Base-by-base conservation (phyloP, 805 yeast genomes). In the Yarrowia sp. region DNA sequence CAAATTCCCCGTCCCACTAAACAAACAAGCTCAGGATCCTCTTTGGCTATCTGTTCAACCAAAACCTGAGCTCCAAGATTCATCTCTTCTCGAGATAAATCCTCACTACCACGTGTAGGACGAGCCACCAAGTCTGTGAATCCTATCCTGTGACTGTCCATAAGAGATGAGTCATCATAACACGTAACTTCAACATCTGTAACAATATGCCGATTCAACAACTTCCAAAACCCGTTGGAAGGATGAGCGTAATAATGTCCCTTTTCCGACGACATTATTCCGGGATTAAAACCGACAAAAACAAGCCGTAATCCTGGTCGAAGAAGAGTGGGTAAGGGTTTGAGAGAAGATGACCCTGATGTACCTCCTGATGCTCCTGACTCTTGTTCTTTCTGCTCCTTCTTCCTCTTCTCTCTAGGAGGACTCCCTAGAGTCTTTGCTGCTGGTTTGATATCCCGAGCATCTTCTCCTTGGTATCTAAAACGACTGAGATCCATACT, bases 181-280 rank as follows among this genome's bases (percentile, higher is more conserved):
- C 66, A 73, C 0, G 73, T 70, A 5, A 79, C 66, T 6, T 66
- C 63, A 11, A 19, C 16, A 3, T n/a, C 4, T 85, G 78, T 69
- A 5, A 81, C 78, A 9, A 87, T 79, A 66, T 82, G 82, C 70
- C 81, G 81, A 68, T 88, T 74, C 33, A 87, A 73, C 66, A 81
- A 83, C 11, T 58, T 58, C 92, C 92, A 88, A 71, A 89, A 88
- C 36, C 80, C 71, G 70, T 88, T 88, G 12, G 89, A 79, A 19
- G 76, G 82, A 71, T 89, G 92, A 0, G 93, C 93, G 72, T 85
- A 88, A 70, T 87, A 84, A 71, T 88, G 92, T 35, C 88, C 91
- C 9, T 75, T 72, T 19, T 74, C 68, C 0, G 90, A 82, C 0
- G 92, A 86, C 69, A 79, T 80, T 4, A 84, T 73, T 2, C 92